Conservation (phyloP, 257 asterid species). For the Rhazya stricta region DNA sequence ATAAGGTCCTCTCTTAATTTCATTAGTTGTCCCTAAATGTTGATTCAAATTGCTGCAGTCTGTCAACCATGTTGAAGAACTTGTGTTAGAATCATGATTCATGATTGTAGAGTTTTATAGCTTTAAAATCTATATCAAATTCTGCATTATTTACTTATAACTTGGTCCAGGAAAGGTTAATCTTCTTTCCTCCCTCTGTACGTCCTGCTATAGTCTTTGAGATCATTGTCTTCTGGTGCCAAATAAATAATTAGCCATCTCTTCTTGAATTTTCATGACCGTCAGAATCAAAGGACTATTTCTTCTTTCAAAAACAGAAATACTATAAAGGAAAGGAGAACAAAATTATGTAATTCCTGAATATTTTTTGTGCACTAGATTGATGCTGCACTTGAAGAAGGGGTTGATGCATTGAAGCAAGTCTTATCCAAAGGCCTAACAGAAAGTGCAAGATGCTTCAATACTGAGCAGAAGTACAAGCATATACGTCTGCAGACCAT, state of each 20-base stretch:
- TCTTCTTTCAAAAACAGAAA: not conserved
- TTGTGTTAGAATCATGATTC: not conserved
- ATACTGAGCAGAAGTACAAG: conserved; percentile 75
- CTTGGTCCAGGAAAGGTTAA: not conserved
- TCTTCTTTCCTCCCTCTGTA: not conserved
- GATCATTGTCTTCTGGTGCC: not conserved
- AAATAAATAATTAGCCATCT: not conserved
- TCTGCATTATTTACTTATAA: not conserved
- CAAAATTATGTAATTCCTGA: not conserved
- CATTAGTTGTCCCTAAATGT: not conserved
- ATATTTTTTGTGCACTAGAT: conserved; percentile 41
- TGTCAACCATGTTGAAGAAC: not conserved
- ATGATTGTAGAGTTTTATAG: not conserved
- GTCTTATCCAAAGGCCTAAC: conserved; percentile 64
- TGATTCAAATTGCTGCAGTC: not conserved
- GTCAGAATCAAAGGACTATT: not conserved
- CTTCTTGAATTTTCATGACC: not conserved
- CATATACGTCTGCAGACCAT: conserved; percentile 68
- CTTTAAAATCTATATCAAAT: not conserved
- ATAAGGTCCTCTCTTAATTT: conserved; percentile 17
- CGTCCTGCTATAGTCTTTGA: not conserved
- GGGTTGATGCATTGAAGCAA: conserved; percentile 59
- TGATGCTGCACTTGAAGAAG: conserved; percentile 73
- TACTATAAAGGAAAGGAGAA: not conserved
- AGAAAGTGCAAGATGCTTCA: conserved; percentile 69